phyloP scores from a whole-genome alignment of 2,329 filamentous ascomycete species.

The Chalara sp. region DNA sequence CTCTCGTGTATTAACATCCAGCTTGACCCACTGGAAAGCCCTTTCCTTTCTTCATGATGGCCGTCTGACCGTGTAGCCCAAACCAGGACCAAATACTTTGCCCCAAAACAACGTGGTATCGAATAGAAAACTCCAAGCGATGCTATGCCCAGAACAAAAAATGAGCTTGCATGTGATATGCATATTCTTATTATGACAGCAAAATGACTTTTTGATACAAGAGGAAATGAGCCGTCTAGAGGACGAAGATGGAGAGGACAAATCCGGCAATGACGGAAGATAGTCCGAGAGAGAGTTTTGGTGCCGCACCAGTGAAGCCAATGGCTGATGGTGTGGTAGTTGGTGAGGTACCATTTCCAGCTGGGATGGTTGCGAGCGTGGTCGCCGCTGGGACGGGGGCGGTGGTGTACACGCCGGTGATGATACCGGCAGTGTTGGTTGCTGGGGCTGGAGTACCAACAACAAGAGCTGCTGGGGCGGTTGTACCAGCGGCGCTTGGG shows the following conservation, averaged over 20 bases:
- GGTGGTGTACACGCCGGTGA: constrained; percentile 17
- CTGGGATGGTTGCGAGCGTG: background rate
- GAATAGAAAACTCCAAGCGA: too few relatives aligned
- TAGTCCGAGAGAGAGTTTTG: background rate
- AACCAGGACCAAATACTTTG: too few relatives aligned
- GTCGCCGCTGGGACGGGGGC: constrained; percentile 13
- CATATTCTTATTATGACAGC: too few relatives aligned
- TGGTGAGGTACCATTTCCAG: background rate
- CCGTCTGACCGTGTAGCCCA: too few relatives aligned
- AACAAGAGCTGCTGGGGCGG: constrained; percentile 9
- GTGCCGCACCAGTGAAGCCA: background rate
- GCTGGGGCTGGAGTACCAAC: constrained; percentile 33
- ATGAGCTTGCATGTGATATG: too few relatives aligned
- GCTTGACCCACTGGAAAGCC: too few relatives aligned
- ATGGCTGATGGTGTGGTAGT: background rate
- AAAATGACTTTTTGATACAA: too few relatives aligned
- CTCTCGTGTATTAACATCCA: too few relatives aligned
- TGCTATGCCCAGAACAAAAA: too few relatives aligned
- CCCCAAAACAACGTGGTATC: too few relatives aligned
- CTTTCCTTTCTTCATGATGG: too few relatives aligned
- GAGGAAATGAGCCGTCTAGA: background rate
- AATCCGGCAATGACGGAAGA: background rate
- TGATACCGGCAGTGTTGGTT: constrained; percentile 9
- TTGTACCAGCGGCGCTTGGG: constrained; percentile 3
- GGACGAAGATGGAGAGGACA: background rate